Evolutionary conservation across 2,329 filamentous ascomycete genomes (phyloP).

Genomic region (Chalaropsis thielavioides): DNA sequence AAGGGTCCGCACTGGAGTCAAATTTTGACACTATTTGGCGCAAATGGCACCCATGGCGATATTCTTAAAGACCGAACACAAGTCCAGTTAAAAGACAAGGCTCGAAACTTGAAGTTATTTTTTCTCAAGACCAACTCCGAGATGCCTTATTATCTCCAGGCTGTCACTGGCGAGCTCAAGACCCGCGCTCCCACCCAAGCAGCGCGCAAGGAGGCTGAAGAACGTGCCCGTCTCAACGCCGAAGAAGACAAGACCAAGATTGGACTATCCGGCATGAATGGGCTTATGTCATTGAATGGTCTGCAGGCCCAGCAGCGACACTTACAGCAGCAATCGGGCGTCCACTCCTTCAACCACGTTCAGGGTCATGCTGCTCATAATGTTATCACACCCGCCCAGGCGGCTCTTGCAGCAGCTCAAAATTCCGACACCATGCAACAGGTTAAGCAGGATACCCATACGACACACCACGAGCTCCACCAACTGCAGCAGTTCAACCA

Average conservation of each 20-base stretch:
- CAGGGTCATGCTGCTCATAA: conserved; percentile 22
- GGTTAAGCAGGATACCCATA: conserved; percentile 5
- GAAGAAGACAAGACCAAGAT: conserved; percentile 46
- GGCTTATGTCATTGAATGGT: conserved; percentile 18
- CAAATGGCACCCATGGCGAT: conserved; percentile 63
- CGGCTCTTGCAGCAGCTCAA: conserved; percentile 15
- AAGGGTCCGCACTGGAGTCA: conserved; percentile 90
- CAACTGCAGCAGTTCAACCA: conserved; percentile 22
- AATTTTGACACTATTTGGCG: conserved; percentile 71
- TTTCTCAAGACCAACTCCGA: conserved; percentile 86
- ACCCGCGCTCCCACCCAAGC: conserved; percentile 65
- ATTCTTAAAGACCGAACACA: conserved; percentile 80
- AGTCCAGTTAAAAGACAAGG: conserved; percentile 86
- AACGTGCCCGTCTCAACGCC: conserved; percentile 42
- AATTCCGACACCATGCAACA: not conserved
- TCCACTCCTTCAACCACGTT: conserved; percentile 24
- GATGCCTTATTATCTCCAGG: conserved; percentile 74
- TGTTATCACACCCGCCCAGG: conserved; percentile 17
- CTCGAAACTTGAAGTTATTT: conserved; percentile 76
- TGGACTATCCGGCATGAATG: conserved; percentile 29
- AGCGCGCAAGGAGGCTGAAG: conserved; percentile 53
- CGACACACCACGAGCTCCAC: conserved; percentile 14
- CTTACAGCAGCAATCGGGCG: conserved; percentile 22
- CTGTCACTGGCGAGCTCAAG: conserved; percentile 79
- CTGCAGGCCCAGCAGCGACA: conserved; percentile 18